phyloP scores from a whole-genome alignment of 352 stramenopile genomes.

The Pythium coloratum region DNA sequence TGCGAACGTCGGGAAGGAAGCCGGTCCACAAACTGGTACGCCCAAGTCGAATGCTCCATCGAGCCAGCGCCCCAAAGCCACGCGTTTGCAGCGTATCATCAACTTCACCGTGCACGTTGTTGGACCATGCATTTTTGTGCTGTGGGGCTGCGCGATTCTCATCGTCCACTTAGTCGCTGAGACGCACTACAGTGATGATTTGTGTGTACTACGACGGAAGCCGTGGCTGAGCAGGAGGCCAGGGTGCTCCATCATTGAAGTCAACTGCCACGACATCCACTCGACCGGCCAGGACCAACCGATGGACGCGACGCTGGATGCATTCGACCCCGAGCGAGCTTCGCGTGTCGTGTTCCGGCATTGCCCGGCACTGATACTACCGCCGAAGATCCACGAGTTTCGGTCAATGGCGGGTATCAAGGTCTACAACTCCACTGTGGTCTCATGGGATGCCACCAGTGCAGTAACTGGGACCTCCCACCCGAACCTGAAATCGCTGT shows the following conservation, averaged over 20 bases:
- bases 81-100: not conserved
- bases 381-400: not conserved
- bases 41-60: too few species aligned
- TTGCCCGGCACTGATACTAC: conserved; percentile 3
- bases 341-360: conserved; percentile 19
- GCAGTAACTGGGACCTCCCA: conserved; percentile 2
- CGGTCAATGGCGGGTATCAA: conserved; percentile 6
- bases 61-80: too few species aligned
- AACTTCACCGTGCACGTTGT: not conserved
- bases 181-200: not conserved
- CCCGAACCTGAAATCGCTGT: not conserved
- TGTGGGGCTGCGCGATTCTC: conserved; percentile 11
- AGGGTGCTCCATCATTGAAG: conserved; percentile 14
- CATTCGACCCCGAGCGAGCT: conserved; percentile 3
- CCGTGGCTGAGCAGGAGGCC: conserved; percentile 15
- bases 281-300: not conserved
- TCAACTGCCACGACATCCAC: conserved; percentile 14
- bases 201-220: conserved; percentile 1
- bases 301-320: not conserved
- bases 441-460: not conserved
- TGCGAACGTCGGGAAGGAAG: not conserved
- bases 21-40: too few species aligned
- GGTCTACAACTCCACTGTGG: conserved; percentile 23
- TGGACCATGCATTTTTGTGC: conserved; percentile 10
- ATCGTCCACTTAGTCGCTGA: conserved; percentile 17